Base-by-base conservation (phyloP, 2,329 filamentous ascomycete species). In the Metarhizium anisopliae region DNA sequence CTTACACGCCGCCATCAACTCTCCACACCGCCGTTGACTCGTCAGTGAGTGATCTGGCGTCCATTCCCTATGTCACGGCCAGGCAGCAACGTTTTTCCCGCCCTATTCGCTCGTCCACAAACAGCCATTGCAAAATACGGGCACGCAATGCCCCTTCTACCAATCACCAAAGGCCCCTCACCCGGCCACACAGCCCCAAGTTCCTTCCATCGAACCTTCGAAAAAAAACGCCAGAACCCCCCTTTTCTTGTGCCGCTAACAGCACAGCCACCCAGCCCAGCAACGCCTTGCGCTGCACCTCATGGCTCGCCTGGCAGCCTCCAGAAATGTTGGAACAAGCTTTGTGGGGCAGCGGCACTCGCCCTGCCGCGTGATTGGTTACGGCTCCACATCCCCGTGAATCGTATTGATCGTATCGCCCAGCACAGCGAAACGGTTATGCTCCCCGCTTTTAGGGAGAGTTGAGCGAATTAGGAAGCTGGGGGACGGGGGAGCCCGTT, bases 221-320 rank as follows among this genome's bases (percentile, higher is more conserved):
- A 47, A 49, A 29, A 29, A 18, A 30, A 50, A n/a, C 7, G n/a
- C 18, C 43, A 25, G 10, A 25, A 3, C 43, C 20, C 18, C 11
- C 43, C n/a, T 25, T 20, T 11, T 25, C n/a, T 25, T 2, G 32
- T 35, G 32, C 11, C 2, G 16, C 18, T 25, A 10, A 6, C 32
- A n/a, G 53, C 38, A 45, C 47, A 51, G 53, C 42, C 42, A 54
- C 52, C 40, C 45, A 45, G 13, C 45, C 45, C 45, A 25, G 45
- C 8, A 13, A 49, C 45, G 52, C 43, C 52, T 40, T 16, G 52
- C 42, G 52, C 40, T 50, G 20, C 45, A 47, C n/a, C 36, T 55
- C 7, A 29, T 36, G 13, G 35, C 35, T 36, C 5, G 35, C 35
- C 8, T 13, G 7, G 8, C 35, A 36, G 35, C 35, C 13, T 36